Evolutionary conservation across 768 basidiomycete genomes (phyloP).

Genomic region (Flagelloscypha sp.): DNA sequence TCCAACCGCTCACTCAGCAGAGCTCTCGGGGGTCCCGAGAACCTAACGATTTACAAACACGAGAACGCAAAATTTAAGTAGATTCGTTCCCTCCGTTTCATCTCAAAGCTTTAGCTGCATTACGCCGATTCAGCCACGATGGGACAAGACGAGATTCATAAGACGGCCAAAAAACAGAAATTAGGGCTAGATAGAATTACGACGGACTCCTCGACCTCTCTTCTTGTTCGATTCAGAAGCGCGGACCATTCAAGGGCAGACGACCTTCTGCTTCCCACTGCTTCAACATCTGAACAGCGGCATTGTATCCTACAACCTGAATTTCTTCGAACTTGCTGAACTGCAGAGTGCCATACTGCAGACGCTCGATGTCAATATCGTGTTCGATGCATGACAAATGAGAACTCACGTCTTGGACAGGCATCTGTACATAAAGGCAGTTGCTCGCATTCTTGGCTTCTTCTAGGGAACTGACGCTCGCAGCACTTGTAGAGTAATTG

Average conservation of each 20-base stretch:
- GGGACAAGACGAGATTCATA: too few species aligned
- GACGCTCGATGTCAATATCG: slow-evolving; percentile 3
- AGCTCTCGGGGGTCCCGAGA: too few species aligned
- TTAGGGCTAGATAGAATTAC: slow-evolving; percentile 65
- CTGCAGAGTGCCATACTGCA: slow-evolving; percentile 83
- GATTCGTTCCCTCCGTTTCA: too few species aligned
- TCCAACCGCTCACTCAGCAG: too few species aligned
- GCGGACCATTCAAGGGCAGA: slow-evolving; percentile 78
- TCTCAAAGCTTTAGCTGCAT: too few species aligned
- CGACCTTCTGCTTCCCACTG: slow-evolving; percentile 78
- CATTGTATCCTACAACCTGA: slow-evolving; percentile 69
- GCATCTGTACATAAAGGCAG: slow-evolving; percentile 90
- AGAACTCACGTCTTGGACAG: slow-evolving; percentile 73
- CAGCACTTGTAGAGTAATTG: slow-evolving; percentile 51
- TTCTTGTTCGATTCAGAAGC: slow-evolving; percentile 56
- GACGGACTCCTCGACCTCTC: slow-evolving; percentile 68
- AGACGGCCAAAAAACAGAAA: too few species aligned
- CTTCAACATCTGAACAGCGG: slow-evolving; percentile 61
- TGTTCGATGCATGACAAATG: background rate
- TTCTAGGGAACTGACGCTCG: slow-evolving; percentile 89
- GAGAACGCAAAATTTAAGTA: too few species aligned
- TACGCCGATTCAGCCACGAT: too few species aligned
- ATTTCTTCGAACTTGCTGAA: slow-evolving; percentile 88
- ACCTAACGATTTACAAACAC: too few species aligned
- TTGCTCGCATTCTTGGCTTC: slow-evolving; percentile 88